Conservation (phyloP, 129 eudicot genomes). For the Tagetes erecta region DNA sequence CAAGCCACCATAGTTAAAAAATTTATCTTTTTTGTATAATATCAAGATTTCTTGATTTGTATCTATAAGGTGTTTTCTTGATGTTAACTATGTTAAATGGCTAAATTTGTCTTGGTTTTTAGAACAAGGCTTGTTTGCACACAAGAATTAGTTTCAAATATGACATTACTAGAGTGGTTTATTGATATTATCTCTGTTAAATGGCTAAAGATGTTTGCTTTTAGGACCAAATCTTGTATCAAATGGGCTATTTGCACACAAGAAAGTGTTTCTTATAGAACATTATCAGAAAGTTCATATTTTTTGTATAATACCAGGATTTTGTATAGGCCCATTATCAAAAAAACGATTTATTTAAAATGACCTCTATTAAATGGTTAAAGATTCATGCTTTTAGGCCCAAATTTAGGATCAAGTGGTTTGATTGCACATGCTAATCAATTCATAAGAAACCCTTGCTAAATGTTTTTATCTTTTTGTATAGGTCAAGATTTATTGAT, state of each 20-base stretch:
- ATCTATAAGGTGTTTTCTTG: neutral
- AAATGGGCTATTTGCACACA: neutral
- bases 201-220: neutral
- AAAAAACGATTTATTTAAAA: neutral
- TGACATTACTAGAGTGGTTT: neutral
- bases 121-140: neutral
- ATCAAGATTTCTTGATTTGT: neutral
- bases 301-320: neutral
- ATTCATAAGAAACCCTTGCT: neutral
- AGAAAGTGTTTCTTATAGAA: neutral
- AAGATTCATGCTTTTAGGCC: neutral
- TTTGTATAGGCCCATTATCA: neutral
- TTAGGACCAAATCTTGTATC: conserved; percentile 1
- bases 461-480: neutral
- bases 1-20: neutral
- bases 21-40: neutral
- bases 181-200: neutral
- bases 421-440: neutral
- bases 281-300: neutral
- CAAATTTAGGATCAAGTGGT: neutral
- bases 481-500: conserved; percentile 2
- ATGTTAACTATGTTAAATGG: neutral
- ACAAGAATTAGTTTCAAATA: neutral
- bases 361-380: neutral
- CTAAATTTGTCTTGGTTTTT: neutral